A percentile compares a stretch with the other conserved stretches of the same genome.
phyloP scores from a whole-genome alignment of 2,329 filamentous ascomycete genomes.

The Didymellaceae sp. region DNA sequence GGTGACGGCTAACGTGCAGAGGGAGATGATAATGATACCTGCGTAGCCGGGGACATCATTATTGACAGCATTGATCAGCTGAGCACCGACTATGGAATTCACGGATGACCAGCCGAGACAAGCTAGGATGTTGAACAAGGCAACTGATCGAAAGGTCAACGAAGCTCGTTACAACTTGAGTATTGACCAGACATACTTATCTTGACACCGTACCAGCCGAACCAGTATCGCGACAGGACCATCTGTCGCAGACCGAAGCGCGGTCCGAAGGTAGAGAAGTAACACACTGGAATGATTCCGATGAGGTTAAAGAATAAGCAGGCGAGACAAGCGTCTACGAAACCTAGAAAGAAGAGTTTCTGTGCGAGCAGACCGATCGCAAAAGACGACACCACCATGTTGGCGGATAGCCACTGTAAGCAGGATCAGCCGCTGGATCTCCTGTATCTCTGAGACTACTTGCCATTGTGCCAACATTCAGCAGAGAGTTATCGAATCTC shows the following conservation, averaged over 20 bases:
- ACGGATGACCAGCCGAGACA: constrained; percentile 78
- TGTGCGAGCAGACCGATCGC: constrained; percentile 75
- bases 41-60: constrained; percentile 71
- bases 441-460: constrained; percentile 29
- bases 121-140: constrained; percentile 72
- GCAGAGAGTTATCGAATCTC: constrained; percentile 67
- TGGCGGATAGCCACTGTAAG: constrained; percentile 74
- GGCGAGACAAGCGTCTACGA: constrained; percentile 73
- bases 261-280: constrained; percentile 79
- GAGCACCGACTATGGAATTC: constrained; percentile 80
- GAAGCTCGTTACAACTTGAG: too few relatives aligned
- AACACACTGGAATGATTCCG: constrained; percentile 74
- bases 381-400: constrained; percentile 79
- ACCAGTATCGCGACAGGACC: constrained; percentile 79
- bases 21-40: constrained; percentile 75
- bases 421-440: background rate
- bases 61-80: constrained; percentile 78
- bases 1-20: constrained; percentile 72
- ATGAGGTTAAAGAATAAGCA: constrained; percentile 79
- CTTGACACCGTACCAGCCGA: constrained; percentile 74
- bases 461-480: constrained; percentile 76
- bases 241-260: constrained; percentile 78
- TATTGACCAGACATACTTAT: constrained; percentile 40
- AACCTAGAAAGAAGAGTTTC: constrained; percentile 73
- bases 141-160: constrained; percentile 54